Evolutionary conservation across 2,329 filamentous ascomycete species (phyloP), one percentile per base, ranked within the genome.

Genomic region (Myriosclerotinia scirpicola): DNA sequence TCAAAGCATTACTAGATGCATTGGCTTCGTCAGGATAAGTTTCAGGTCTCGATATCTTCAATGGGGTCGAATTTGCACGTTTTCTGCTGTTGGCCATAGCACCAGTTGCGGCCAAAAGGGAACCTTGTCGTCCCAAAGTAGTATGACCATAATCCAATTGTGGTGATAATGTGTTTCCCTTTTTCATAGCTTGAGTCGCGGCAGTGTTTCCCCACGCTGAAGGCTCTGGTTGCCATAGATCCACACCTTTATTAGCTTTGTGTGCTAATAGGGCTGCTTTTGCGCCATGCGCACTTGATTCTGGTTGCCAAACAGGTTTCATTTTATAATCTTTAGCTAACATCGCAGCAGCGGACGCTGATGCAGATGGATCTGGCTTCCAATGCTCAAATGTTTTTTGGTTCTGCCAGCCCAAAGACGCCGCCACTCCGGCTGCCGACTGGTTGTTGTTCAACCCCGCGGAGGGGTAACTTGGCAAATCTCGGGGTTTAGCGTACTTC

Each of bases 401-500:
- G 74, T 86, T 90, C 59, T 86, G 83, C 81, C 91, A 90, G 61
- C 91, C 91, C 55, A 94, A 80, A 62, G 84, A 85, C 52, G 91
- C 91, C 64, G 92, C 92, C 65, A 90, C 87, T 70, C 89, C 85
- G 68, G 91, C 91, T 66, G 91, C 91, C 62, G 82, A 78, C 53
- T 78, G 80, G 56, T 81, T 78, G 66, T 79, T 80, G 59, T 81
- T 75, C 53, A 92, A 81, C 48, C 90, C 89, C 67, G 82, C 77
- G 12, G 89, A 87, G 15, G 91, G 90, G 73, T 84, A 94, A 74
- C 89, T 90, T 48, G 91, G 91, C 30, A 95, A 84, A 72, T 91
- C 87, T 74, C 87, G 82, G 54, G 90, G 85, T 73, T 86, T 84
- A 68, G 90, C 90, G 81, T 92, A 90, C 77, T 87, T 90, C 68